Base-by-base conservation (phyloP, 208 protist species). In the Crithidia expoeki region DNA sequence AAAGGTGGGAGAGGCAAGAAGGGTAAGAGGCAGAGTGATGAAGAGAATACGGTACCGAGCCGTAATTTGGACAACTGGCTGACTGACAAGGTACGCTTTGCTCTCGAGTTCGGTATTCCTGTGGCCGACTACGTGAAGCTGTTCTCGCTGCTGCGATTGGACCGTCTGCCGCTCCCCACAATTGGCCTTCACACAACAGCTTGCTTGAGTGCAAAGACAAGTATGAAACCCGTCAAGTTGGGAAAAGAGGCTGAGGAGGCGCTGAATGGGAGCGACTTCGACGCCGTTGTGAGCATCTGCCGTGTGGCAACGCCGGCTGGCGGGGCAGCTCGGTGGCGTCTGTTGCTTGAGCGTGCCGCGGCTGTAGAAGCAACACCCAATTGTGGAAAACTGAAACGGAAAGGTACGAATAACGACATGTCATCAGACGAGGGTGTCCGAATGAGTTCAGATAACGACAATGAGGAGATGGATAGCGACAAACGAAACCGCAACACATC, bases 11-110 rank as follows among this genome's bases (percentile, higher is more conserved):
- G 12, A 42, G 10, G 36, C 36, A 12, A 12, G 10, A 42, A 50
- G 21, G 44, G 44, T 6, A 40, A 53, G 33, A 52, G 36, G 34
- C 42, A 32, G 9, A 30, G 46, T 4, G 55, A 36, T n/a, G 66
- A 27, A 17, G 25, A 12, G 11, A 10, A 3, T 19, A 25, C 2
- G 11, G 12, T 32, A 11, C 27, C 12, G 28, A 1, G 28, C n/a
- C 7, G 28, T 10, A 10, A 9, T 1, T 5, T 25, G 0, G 36
- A 50, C 21, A 49, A 44, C 19, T 77, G 72, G 72, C 49, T 77
- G 1, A 79, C 86, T 4, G 79, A 79, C 33, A 92, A 94, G 66
- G 50, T 94, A 7, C 71, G 67, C 27, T 87, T 93, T 67, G 86
- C 89, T n/a, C 86, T 86, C 62, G 68, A 71, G 19, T 74, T 79